Conservation (phyloP, 306 rosid genomes). For the Corylus avellana region DNA sequence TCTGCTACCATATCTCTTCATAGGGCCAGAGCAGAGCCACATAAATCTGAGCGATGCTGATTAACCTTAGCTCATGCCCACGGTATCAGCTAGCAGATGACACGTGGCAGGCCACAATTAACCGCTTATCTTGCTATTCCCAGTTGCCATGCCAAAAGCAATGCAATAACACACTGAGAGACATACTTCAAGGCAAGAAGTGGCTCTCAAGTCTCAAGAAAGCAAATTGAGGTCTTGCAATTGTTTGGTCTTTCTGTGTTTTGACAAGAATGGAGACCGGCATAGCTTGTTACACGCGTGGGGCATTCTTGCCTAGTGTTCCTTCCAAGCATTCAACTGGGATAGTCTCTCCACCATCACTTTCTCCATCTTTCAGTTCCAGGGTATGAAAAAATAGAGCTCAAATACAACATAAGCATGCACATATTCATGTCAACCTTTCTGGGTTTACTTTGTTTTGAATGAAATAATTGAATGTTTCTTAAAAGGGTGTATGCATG, state of each 20-base stretch:
- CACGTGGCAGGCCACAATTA: constrained; percentile 48
- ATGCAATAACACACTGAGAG: constrained; percentile 27
- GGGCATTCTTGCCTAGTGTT: constrained; percentile 54
- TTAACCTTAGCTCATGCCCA: constrained; percentile 33
- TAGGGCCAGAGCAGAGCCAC: constrained; percentile 58
- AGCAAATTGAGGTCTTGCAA: background rate
- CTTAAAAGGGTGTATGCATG: constrained; percentile 26
- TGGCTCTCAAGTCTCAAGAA: background rate
- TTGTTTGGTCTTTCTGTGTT: background rate
- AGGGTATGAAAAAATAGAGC: constrained; percentile 42
- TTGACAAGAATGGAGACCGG: constrained; percentile 65
- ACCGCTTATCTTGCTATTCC: constrained; percentile 54
- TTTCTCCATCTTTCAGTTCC: constrained; percentile 63
- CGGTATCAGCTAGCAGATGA: constrained; percentile 35
- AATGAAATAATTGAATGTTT: background rate
- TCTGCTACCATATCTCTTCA: constrained; percentile 53
- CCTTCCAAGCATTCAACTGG: constrained; percentile 57
- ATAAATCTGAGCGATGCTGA: constrained; percentile 53
- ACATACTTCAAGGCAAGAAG: background rate
- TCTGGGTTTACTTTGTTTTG: background rate
- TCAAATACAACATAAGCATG: constrained; percentile 4
- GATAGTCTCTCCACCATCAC: constrained; percentile 46
- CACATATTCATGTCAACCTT: background rate
- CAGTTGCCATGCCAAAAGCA: constrained; percentile 16
- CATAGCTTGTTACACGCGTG: constrained; percentile 65